Base-by-base conservation (phyloP, 345 rosid species). In the Pistacia vera region DNA sequence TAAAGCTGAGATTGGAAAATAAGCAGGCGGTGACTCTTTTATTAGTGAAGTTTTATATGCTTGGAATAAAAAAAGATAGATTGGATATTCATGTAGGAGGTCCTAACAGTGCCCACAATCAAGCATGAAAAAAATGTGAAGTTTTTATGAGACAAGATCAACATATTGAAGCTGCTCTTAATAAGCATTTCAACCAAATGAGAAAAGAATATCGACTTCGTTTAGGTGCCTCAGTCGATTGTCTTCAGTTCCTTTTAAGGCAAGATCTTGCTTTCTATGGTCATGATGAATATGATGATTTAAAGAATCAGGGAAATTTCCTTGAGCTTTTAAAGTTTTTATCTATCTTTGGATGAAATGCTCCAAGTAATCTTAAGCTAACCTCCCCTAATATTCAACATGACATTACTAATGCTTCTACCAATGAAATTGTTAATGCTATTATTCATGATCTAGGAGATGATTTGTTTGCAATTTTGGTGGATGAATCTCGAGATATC, bases 401-500 rank as follows among this genome's bases (percentile, higher is more conserved):
- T 25, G 25, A 25, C 22, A 25, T 25, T 25, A 25, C 25, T 25
- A 25, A 25, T 25, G 25, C 25, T 25, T 25, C 25, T 25, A 25
- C 25, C 25, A 25, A 0, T 25, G 25, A 25, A 25, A 25, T 25
- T 25, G 25, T 25, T 25, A 25, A 25, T 25, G 25, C 25, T 25
- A 25, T 25, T 25, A 25, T 25, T 25, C 25, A 25, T 25, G 25
- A 25, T 25, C 25, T 25, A 1, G 25, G 25, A 25, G 25, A 25
- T 25, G 25, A 25, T 25, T 25, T 25, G 25, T 77, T 63, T 71
- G 17, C 61, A 9, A 44, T 78, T 5, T 30, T 78, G 0, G 49
- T 65, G 16, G 54, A 78, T 72, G 77, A 78, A 41, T 59, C 81
- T 66, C 44, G 25, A 44, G 56, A 73, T 61, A 41, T 66, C 11